Conservation (phyloP, 1,284 basidiomycete genomes). For the Leccinum fuscescens region DNA sequence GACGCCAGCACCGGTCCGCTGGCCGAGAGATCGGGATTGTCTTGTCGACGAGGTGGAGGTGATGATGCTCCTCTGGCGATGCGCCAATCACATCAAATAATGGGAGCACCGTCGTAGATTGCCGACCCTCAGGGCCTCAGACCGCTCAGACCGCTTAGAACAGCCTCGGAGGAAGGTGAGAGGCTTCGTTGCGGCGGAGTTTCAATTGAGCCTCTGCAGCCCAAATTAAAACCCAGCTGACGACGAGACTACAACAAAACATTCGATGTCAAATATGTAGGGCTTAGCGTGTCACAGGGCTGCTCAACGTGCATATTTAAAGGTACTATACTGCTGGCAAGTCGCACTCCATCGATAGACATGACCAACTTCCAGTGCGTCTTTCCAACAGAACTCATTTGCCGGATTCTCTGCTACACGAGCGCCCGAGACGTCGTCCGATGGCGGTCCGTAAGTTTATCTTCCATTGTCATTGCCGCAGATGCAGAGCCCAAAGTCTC, state of each 20-base stretch:
- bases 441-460: neutral
- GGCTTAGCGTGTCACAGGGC: no score
- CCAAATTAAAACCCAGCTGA: no score
- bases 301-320: no score
- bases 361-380: neutral
- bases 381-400: no score
- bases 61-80: conserved; percentile 50
- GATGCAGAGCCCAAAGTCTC: neutral
- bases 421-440: neutral
- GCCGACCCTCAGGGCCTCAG: no score
- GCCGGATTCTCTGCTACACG: no score
- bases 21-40: conserved; percentile 82
- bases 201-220: no score
- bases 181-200: no score
- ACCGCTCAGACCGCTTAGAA: no score
- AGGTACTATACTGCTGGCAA: conserved; percentile 32
- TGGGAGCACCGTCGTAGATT: conserved; percentile 41
- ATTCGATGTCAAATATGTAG: no score
- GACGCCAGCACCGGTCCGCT: conserved; percentile 44
- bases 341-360: neutral
- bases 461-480: neutral
- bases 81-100: conserved; percentile 88
- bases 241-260: no score
- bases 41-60: conserved; percentile 41
- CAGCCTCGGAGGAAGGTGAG: no score